Evolutionary conservation across 805 yeast species (phyloP).

Genomic region (Pichia scutulata): DNA sequence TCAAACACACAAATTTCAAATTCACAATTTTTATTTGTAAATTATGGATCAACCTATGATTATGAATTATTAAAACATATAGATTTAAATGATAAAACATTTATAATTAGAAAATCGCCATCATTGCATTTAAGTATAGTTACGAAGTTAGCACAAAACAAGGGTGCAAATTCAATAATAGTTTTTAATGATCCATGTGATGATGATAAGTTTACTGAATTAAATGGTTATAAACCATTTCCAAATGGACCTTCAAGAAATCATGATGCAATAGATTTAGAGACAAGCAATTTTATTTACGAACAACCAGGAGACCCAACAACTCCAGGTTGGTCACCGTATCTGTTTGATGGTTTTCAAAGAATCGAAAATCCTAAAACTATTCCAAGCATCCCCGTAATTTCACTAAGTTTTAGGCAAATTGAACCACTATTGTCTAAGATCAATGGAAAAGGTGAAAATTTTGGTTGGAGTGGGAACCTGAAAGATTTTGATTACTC

Average conservation of each 20-base stretch:
- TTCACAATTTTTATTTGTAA: slow-evolving; percentile 48
- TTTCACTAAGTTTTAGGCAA: slow-evolving; percentile 41
- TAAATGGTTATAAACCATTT: slow-evolving; percentile 48
- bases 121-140: slow-evolving; percentile 44
- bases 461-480: slow-evolving; percentile 33
- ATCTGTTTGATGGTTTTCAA: slow-evolving; percentile 27
- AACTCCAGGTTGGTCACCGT: slow-evolving; percentile 64
- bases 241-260: slow-evolving; percentile 65
- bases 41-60: slow-evolving; percentile 53
- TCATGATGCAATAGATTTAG: slow-evolving; percentile 53
- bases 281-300: slow-evolving; percentile 49
- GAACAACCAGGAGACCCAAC: slow-evolving; percentile 73
- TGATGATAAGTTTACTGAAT: slow-evolving; percentile 47
- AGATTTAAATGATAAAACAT: slow-evolving; percentile 48
- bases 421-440: slow-evolving; percentile 33
- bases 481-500: slow-evolving; percentile 36
- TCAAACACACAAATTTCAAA: slow-evolving; percentile 54
- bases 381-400: slow-evolving; percentile 46
- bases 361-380: slow-evolving; percentile 33
- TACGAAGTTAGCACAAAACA: slow-evolving; percentile 50
- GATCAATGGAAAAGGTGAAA: slow-evolving; percentile 31
- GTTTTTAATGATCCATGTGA: slow-evolving; percentile 52
- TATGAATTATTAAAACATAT: slow-evolving; percentile 39
- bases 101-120: slow-evolving; percentile 44
- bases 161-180: slow-evolving; percentile 58